Evolutionary conservation across 306 rosid genomes (phyloP).

Genomic region (Inga laurina): DNA sequence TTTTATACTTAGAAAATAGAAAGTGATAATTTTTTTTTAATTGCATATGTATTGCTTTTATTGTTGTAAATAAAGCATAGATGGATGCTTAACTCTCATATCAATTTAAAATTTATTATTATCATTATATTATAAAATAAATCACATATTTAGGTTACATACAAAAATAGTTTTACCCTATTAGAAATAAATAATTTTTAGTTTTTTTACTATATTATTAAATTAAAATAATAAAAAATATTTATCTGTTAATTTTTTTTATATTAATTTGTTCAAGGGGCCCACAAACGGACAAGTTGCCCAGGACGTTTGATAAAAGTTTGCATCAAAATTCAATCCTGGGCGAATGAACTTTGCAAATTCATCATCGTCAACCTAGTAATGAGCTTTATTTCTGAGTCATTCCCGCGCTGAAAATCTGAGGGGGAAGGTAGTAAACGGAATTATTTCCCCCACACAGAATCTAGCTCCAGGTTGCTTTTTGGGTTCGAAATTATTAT

Average conservation of each 20-base stretch:
- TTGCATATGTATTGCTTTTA: background rate
- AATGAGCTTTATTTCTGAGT: slow-evolving; percentile 18
- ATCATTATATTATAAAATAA: background rate
- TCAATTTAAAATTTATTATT: no score
- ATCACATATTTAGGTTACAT: background rate
- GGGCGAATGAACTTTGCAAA: background rate
- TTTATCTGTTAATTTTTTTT: no score
- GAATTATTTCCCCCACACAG: slow-evolving; percentile 10
- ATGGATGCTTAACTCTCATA: no score
- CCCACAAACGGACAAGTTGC: background rate
- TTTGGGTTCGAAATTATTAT: slow-evolving; percentile 20
- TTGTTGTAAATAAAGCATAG: background rate
- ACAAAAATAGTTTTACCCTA: background rate
- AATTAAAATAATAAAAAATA: no score
- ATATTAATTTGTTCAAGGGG: background rate
- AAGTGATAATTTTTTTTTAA: no score
- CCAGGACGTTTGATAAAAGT: background rate
- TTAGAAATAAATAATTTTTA: background rate
- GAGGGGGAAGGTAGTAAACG: background rate
- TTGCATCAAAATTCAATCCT: background rate
- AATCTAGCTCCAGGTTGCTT: slow-evolving; percentile 48
- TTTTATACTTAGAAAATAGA: no score
- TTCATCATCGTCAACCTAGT: slow-evolving; percentile 30
- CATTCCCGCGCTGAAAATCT: slow-evolving; percentile 20
- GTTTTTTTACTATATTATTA: no score